Conservation (phyloP, 2,329 filamentous ascomycete species). For the Penicillium sp. region DNA sequence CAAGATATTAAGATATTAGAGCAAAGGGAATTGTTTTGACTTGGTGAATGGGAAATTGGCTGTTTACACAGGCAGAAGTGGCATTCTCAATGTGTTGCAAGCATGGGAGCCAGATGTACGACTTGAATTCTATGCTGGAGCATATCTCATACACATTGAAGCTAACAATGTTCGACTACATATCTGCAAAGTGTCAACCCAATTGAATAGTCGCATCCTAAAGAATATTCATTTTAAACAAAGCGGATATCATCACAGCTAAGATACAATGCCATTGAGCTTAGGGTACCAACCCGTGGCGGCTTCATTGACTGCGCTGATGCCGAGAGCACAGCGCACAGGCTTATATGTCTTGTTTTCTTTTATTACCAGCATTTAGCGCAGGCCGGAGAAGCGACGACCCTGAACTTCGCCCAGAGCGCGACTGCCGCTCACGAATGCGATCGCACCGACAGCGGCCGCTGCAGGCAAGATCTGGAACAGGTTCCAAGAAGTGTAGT, state of each 20-base stretch:
- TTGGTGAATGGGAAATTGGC: no score
- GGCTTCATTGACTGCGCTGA: not conserved
- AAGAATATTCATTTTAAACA: conserved; percentile 6
- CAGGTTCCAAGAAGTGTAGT: conserved; percentile 89
- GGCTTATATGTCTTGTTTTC: not conserved
- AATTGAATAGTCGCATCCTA: not conserved
- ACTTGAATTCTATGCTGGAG: no score
- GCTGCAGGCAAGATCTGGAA: conserved; percentile 84
- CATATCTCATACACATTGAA: no score
- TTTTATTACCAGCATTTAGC: conserved; percentile 44
- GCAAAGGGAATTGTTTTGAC: no score
- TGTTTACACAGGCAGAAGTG: no score
- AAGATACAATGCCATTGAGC: conserved; percentile 18
- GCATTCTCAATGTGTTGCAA: no score
- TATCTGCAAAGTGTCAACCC: not conserved
- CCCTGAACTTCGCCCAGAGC: conserved; percentile 92
- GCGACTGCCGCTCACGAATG: conserved; percentile 85
- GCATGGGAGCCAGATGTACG: no score
- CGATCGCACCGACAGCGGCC: conserved; percentile 67
- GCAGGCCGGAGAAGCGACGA: conserved; percentile 74
- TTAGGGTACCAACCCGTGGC: not conserved
- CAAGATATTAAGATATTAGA: no score
- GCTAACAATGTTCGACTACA: not conserved
- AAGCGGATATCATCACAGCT: conserved; percentile 19
- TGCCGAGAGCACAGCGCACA: not conserved